phyloP scores from a whole-genome alignment of 1,284 basidiomycete genomes.

The Puccinia polysora region DNA sequence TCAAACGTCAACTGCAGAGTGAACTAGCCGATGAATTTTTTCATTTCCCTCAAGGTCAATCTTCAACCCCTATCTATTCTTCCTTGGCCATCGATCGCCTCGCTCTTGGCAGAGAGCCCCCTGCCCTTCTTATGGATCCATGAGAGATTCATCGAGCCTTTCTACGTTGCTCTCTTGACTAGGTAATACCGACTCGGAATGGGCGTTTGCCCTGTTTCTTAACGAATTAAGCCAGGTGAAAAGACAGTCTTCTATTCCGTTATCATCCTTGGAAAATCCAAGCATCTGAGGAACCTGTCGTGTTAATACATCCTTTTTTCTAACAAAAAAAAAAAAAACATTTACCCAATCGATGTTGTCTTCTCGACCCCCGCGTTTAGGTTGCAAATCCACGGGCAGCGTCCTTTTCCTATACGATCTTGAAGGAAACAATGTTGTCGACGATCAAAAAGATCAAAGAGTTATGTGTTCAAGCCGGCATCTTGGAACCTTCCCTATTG shows the following conservation, averaged over 20 bases:
- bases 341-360: slow-evolving; percentile 5
- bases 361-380: too few species aligned
- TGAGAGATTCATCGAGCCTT: not conserved
- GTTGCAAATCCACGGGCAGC: slow-evolving; percentile 71
- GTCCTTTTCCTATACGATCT: slow-evolving; percentile 62
- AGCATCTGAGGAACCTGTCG: too few species aligned
- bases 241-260: slow-evolving; percentile 1
- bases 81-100: slow-evolving; percentile 51
- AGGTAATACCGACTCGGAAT: slow-evolving; percentile 70
- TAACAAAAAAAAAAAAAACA: not conserved
- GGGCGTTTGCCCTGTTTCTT: slow-evolving; percentile 85
- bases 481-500: slow-evolving; percentile 75
- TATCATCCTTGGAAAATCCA: not conserved
- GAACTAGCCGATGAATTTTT: slow-evolving; percentile 75
- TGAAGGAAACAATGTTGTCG: slow-evolving; percentile 76
- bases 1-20: slow-evolving; percentile 74
- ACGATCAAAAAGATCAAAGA: slow-evolving; percentile 74
- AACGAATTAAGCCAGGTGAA: slow-evolving; percentile 63
- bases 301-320: not conserved
- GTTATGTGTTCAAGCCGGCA: slow-evolving; percentile 67
- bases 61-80: slow-evolving; percentile 64
- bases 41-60: slow-evolving; percentile 69
- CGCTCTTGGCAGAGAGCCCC: not conserved
- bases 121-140: slow-evolving; percentile 25
- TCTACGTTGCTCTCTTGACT: slow-evolving; percentile 12